These are phyloP conservation scores for Linanthus parryae DNA, from an alignment of 148 eudicot genomes.

Conservation along the genomic window DNA sequence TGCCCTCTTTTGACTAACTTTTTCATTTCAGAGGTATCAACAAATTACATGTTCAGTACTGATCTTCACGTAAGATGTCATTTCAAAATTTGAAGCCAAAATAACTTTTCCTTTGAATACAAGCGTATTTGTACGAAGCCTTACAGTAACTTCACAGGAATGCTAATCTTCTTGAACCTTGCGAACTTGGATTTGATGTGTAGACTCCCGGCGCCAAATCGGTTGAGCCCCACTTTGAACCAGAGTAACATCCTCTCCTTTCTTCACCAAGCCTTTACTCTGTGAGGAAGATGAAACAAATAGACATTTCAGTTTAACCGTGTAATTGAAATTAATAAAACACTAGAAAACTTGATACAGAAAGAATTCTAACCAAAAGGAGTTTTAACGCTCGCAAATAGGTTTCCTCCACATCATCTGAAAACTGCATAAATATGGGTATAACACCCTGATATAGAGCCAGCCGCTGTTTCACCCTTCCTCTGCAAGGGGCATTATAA, in stretches of 20 bases:
- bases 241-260: slow-evolving; percentile 75
- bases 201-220: slow-evolving; percentile 92
- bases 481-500: no score
- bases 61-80: no score
- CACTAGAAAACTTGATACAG: not conserved
- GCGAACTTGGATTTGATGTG: slow-evolving; percentile 95
- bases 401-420: slow-evolving; percentile 90
- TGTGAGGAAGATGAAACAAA: slow-evolving; percentile 10
- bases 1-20: no score
- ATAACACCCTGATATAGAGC: slow-evolving; percentile 75
- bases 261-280: slow-evolving; percentile 61
- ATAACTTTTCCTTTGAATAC: no score
- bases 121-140: no score
- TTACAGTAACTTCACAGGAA: not conserved
- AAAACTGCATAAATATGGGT: slow-evolving; percentile 90
- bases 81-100: no score
- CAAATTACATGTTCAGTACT: no score
- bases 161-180: slow-evolving; percentile 45
- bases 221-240: slow-evolving; percentile 99
- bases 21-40: no score
- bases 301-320: no score
- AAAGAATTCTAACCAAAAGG: slow-evolving; percentile 44
- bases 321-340: no score
- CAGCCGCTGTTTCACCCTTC: slow-evolving; percentile 82
- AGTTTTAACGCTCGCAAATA: slow-evolving; percentile 75